Evolutionary conservation across 345 rosid species (phyloP).

Genomic region (Aquilaria yunnanensis): DNA sequence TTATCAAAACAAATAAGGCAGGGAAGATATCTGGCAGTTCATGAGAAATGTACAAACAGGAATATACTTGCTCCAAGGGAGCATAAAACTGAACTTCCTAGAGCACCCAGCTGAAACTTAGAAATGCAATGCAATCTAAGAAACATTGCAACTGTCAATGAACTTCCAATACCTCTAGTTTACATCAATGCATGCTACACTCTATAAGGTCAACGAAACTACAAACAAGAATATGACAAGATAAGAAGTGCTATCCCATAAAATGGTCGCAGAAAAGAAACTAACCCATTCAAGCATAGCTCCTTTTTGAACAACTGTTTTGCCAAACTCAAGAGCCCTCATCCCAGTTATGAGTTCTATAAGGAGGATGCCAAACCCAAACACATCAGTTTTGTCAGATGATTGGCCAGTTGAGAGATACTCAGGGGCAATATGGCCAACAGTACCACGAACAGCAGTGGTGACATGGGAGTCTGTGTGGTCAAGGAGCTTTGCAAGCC

Average conservation of each 20-base stretch:
- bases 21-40: too few species aligned
- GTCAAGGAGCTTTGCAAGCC: slow-evolving; percentile 89
- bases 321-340: slow-evolving; percentile 92
- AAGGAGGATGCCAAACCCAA: slow-evolving; percentile 90
- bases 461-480: slow-evolving; percentile 91
- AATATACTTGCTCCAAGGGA: too few species aligned
- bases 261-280: slow-evolving; percentile 1
- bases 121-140: too few species aligned
- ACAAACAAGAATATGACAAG: background rate
- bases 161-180: too few species aligned
- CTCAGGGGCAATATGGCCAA: slow-evolving; percentile 94
- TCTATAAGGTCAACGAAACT: background rate
- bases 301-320: slow-evolving; percentile 75
- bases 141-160: too few species aligned
- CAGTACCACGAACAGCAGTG: slow-evolving; percentile 92
- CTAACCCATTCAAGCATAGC: slow-evolving; percentile 94
- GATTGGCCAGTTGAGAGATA: slow-evolving; percentile 97
- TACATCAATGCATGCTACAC: too few species aligned
- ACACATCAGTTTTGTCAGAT: slow-evolving; percentile 92
- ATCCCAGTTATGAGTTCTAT: slow-evolving; percentile 90
- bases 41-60: too few species aligned
- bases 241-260: background rate
- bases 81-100: too few species aligned
- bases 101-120: too few species aligned
- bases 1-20: too few species aligned